These are phyloP conservation scores for Chalaropsis ovoidea DNA, from an alignment of 2,329 filamentous ascomycete genomes.

Conservation along the genomic window DNA sequence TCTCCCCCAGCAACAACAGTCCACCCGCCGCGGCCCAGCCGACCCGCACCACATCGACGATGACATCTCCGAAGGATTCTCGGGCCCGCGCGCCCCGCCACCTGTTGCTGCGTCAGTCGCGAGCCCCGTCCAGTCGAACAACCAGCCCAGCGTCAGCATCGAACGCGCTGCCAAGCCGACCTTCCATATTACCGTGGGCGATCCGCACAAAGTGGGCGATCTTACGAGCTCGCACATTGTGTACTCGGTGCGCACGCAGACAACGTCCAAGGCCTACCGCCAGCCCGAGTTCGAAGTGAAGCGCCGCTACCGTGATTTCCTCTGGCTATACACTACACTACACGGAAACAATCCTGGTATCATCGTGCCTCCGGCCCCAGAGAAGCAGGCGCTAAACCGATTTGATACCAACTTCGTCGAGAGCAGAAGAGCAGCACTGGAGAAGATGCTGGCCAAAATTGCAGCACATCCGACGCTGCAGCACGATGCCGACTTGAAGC, in stretches of 20 bases:
- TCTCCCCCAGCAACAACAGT: conserved; percentile 36
- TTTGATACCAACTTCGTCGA: conserved; percentile 98
- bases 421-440: conserved; percentile 75
- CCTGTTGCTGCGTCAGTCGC: conserved; percentile 50
- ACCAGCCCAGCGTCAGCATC: conserved; percentile 71
- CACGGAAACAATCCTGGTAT: conserved; percentile 92
- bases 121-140: conserved; percentile 43
- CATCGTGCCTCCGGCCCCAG: conserved; percentile 87
- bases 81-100: conserved; percentile 54
- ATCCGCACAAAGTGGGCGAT: conserved; percentile 96
- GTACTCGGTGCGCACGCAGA: conserved; percentile 89
- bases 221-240: conserved; percentile 95
- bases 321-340: conserved; percentile 93
- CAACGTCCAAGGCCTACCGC: conserved; percentile 89
- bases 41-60: conserved; percentile 58
- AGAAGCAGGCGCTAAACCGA: conserved; percentile 93
- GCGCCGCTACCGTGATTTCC: conserved; percentile 86
- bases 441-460: conserved; percentile 97
- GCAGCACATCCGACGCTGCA: conserved; percentile 82
- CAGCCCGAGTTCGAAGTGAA: conserved; percentile 88
- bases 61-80: conserved; percentile 28
- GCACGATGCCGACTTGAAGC: conserved; percentile 85
- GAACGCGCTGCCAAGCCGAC: conserved; percentile 88
- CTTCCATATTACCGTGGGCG: conserved; percentile 84
- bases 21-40: conserved; percentile 37